These are phyloP conservation scores for Xylariaceae sp. DNA, from an alignment of 2,329 filamentous ascomycete species.

Conservation along the genomic window DNA sequence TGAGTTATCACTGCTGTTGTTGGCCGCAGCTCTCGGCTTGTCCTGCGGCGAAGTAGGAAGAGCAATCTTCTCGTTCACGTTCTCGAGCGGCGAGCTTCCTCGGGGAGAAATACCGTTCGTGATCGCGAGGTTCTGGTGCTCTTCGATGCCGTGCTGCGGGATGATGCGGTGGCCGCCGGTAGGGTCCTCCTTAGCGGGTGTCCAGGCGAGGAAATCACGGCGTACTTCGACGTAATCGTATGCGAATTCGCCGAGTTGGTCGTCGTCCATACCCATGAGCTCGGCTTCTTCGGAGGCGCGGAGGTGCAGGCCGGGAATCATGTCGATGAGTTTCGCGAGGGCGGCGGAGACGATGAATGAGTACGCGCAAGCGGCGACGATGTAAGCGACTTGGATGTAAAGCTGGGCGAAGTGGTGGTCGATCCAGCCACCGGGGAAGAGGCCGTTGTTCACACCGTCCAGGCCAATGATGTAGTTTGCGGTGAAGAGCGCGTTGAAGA, in stretches of 20 bases:
- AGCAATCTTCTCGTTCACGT: constrained; percentile 31
- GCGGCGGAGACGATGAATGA: constrained; percentile 68
- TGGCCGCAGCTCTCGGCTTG: background rate
- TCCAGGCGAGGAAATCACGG: constrained; percentile 84
- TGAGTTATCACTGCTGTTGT: constrained; percentile 10
- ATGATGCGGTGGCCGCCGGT: constrained; percentile 53
- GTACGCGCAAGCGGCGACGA: constrained; percentile 61
- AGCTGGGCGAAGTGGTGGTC: constrained; percentile 69
- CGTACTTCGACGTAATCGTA: constrained; percentile 89
- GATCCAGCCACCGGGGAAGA: constrained; percentile 62
- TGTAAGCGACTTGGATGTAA: constrained; percentile 76
- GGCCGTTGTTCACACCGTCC: constrained; percentile 68
- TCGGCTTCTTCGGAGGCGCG: constrained; percentile 77
- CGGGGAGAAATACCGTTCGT: constrained; percentile 41
- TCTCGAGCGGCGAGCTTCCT: constrained; percentile 31
- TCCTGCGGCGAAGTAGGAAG: background rate
- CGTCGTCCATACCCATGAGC: constrained; percentile 82
- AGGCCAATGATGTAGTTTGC: constrained; percentile 66
- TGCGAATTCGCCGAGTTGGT: constrained; percentile 84
- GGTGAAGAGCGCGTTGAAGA: constrained; percentile 71
- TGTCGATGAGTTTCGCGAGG: constrained; percentile 69
- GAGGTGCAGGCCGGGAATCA: constrained; percentile 71
- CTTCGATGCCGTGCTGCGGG: constrained; percentile 67
- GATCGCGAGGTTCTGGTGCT: constrained; percentile 63
- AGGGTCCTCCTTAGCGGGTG: constrained; percentile 64